Evolutionary conservation across 371 early-diverging fungal genomes (phyloP), one percentile per base, ranked within the genome.

Genomic region (Umbelopsis sp.): DNA sequence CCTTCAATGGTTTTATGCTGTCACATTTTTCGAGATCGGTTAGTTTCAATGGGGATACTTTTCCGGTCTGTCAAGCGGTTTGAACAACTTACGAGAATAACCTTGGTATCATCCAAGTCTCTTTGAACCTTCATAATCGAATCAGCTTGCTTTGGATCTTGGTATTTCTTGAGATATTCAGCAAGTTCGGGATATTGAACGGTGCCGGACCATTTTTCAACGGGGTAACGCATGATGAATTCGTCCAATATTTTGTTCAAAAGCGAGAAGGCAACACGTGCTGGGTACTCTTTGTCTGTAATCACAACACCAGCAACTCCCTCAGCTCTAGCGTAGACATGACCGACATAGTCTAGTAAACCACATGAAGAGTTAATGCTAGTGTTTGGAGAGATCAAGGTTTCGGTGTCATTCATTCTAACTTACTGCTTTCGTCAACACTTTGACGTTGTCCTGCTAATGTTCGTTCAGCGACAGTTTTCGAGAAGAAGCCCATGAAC

Each of bases 51-150:
- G 22, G 32, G 48, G 22, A 22, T 22, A 22, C 11, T n/a, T n/a
- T 8, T 24, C 48, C 57, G 45, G 41, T 29, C 29, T 29, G 29
- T 29, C 29, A 29, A 29, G 4, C 0, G 29, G 29, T 29, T 24
- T 57, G 25, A 45, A 63, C 22, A 29, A 67, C 79, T 70, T 82
- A 92, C 89, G 83, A 99, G 77, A 50, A 99, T 92, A 52, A 93
- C 92, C 79, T 97, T 99, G 0, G 99, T 99, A 79, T 99, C 97
- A 73, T 99, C 99, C 75, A 99, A 80, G 76, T 99, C 99, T 71
- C 92, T 91, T 80, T 99, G 99, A 65, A 99, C 97, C 72, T 91
- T 86, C 88, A 97, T 88, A 69, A 99, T 94, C 9, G 91, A 92
- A 80, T 99, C 99, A 8, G 95, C 95, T 70, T 93, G 89, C 68